phyloP scores from a whole-genome alignment of 768 basidiomycete species.

The Kwoniella heveanensis region DNA sequence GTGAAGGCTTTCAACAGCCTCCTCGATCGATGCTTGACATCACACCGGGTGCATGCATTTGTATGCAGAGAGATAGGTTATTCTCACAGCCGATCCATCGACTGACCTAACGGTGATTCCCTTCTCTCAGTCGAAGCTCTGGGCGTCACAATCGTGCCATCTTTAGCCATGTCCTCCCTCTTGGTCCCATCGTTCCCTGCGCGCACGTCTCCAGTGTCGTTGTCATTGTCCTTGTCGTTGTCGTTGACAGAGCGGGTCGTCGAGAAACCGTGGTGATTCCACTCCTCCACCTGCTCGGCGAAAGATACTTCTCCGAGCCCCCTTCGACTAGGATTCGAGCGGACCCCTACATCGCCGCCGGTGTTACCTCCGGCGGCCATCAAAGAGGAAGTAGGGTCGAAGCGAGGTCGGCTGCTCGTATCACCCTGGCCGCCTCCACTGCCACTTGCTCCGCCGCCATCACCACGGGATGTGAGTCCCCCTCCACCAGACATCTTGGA shows the following conservation, averaged over 20 bases:
- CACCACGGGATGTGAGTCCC: not conserved
- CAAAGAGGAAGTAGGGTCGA: not conserved
- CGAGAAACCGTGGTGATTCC: not conserved
- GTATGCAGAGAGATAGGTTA: too few species aligned
- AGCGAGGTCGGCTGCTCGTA: not conserved
- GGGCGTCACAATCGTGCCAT: not conserved
- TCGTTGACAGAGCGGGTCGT: not conserved
- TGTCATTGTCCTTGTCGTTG: too few species aligned
- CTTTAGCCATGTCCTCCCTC: not conserved
- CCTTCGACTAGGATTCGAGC: not conserved
- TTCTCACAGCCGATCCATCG: not conserved
- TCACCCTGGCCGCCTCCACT: not conserved
- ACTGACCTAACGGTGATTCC: not conserved
- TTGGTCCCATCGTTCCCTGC: not conserved
- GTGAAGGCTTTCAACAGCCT: too few species aligned
- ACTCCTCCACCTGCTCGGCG: constrained; percentile 1
- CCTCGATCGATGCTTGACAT: too few species aligned
- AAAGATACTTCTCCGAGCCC: not conserved
- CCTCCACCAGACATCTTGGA: constrained; percentile 3
- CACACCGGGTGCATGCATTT: too few species aligned
- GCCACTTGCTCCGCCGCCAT: not conserved
- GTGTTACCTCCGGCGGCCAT: not conserved
- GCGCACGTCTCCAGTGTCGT: too few species aligned
- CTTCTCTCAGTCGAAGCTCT: not conserved
- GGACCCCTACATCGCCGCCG: not conserved